Evolutionary conservation across 352 stramenopile genomes (phyloP).

Genomic region (Stramenopiles sp.): DNA sequence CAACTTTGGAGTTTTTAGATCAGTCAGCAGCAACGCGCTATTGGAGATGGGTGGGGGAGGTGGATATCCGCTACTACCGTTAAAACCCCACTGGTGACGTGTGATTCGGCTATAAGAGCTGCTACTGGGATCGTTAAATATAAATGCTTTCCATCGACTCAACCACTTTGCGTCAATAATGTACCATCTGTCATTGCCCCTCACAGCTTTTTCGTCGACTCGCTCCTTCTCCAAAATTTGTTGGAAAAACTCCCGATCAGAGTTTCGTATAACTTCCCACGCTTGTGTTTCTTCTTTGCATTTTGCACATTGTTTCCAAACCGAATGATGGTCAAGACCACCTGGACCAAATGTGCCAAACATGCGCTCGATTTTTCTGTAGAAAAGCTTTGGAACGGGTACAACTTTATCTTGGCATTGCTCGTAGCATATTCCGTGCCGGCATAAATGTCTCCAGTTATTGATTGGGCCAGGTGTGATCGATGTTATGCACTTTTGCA

Average conservation of each 20-base stretch:
- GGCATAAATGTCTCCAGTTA: neutral
- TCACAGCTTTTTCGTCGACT: neutral
- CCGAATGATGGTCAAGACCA: neutral
- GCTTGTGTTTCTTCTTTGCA: neutral
- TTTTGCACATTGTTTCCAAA: neutral
- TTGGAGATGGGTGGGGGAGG: neutral
- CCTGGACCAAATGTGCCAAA: neutral
- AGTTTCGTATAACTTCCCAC: neutral
- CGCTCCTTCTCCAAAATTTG: neutral
- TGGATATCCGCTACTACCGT: neutral
- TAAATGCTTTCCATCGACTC: slow-evolving; percentile 3
- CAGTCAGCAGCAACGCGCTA: neutral
- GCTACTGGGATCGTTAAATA: neutral
- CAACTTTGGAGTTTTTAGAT: neutral
- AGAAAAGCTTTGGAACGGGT: neutral
- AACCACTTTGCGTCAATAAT: neutral
- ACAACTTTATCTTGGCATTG: neutral
- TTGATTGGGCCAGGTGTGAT: neutral
- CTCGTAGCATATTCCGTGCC: neutral
- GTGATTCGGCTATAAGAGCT: neutral
- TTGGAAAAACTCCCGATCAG: neutral
- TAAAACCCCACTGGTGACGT: neutral
- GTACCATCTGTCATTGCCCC: neutral
- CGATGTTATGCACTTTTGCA: neutral
- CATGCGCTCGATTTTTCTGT: neutral